Base-by-base conservation (phyloP, 148 eudicot species). In the Camellia japonica region DNA sequence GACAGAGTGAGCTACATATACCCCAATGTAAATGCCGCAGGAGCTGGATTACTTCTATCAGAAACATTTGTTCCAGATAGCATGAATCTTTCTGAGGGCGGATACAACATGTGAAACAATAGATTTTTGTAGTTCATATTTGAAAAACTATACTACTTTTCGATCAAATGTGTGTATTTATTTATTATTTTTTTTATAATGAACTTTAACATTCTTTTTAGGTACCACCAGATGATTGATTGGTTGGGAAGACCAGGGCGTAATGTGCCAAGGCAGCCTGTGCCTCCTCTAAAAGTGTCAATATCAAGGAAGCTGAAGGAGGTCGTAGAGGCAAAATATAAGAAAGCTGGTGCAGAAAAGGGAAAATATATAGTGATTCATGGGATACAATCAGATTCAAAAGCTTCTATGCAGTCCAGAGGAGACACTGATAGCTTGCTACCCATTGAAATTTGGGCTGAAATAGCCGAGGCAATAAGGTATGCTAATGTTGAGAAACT, bases 351-450 rank as follows among this genome's bases (percentile, higher is more conserved):
- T 46, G 96, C 84, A 41, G 85, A 87, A 66, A 95, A 88, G 88
- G 97, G 98, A 68, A 93, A 86, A 75, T 95, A 86, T 78, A 76
- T 95, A n/a, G 98, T 95, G 78, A 90, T 95, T 84, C 97, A 95
- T 82, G 98, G 98, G 52, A 83, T 95, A 64, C 73, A 88, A 83
- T 88, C 91, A 7, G 98, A 95, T 81, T 95, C 97, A 61, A 84
- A 93, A 86, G 98, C 98, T 59, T 90, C 93, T 19, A 95, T 95
- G 98, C 94, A 91, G 78, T 93, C 97, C 68, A 89, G 78, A 80
- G 98, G 98, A 56, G 98, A 95, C 54, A 74, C 87, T 54, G 98
- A 95, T 82, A 95, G 98, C 88, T 88, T 93, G 89, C 90, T 95
- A 66, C 95, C 98, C 15, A 84, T 95, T 66, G 84, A 90, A 77